Percentiles rank a stretch among this genome's conserved stretches.
These are phyloP conservation scores for Trichoderma sp. DNA, from an alignment of 2,329 filamentous ascomycete species.

Conservation along the genomic window DNA sequence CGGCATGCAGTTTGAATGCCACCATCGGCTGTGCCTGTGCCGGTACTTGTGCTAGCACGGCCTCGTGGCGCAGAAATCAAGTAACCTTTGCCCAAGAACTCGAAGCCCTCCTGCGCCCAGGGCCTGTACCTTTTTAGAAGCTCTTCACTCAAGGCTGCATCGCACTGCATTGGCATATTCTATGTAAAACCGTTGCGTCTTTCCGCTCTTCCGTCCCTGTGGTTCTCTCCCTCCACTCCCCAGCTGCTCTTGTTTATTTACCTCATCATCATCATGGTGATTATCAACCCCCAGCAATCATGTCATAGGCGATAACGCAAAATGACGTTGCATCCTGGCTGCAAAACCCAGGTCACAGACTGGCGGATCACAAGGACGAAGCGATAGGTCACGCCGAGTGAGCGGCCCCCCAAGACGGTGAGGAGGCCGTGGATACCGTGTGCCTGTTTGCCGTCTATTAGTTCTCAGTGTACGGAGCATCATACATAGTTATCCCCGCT, in stretches of 20 bases:
- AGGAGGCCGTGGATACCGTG: constrained; percentile 8
- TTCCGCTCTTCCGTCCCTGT: no score
- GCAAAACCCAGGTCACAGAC: constrained; percentile 18
- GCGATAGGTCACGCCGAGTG: constrained; percentile 21
- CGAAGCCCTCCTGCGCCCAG: not conserved
- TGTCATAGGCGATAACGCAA: constrained; percentile 20
- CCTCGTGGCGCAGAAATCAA: no score
- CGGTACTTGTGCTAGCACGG: no score
- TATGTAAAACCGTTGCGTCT: not conserved
- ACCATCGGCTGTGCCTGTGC: not conserved
- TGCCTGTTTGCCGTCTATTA: not conserved
- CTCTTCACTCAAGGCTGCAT: not conserved
- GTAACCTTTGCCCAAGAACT: no score
- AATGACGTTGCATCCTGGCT: constrained; percentile 24
- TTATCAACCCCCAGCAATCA: not conserved
- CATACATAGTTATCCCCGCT: no score
- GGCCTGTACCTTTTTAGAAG: not conserved
- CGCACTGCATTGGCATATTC: not conserved
- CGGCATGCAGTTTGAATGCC: constrained; percentile 11
- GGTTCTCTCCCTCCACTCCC: not conserved
- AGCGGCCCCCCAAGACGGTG: constrained; percentile 15
- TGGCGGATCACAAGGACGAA: constrained; percentile 22
- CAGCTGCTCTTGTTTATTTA: not conserved
- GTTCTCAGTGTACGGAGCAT: no score
- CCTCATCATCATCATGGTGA: no score